A percentile compares a stretch with the other conserved stretches of the same genome.
Evolutionary conservation across 2,329 filamentous ascomycete genomes (phyloP).

Genomic region (Fusarium sp.): DNA sequence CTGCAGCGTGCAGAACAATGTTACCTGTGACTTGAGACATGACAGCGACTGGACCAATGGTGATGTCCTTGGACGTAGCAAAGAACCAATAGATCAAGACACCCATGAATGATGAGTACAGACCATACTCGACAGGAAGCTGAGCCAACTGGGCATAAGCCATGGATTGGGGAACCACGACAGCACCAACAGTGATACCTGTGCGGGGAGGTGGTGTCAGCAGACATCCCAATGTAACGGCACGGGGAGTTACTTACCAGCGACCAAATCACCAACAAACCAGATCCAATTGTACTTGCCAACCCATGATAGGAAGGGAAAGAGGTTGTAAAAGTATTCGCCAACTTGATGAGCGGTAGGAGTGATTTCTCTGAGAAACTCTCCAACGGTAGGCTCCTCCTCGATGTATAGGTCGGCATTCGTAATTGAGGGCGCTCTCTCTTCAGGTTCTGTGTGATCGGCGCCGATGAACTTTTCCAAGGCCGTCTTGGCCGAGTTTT

Average conservation of each 20-base stretch:
- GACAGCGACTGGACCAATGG: slow-evolving; percentile 74
- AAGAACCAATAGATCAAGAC: slow-evolving; percentile 98
- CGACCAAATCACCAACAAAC: slow-evolving; percentile 60
- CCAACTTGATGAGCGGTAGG: slow-evolving; percentile 48
- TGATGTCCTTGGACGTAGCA: slow-evolving; percentile 92
- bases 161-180: slow-evolving; percentile 67
- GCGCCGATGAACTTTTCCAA: slow-evolving; percentile 50
- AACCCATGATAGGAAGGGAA: slow-evolving; percentile 63
- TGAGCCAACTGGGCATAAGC: slow-evolving; percentile 62
- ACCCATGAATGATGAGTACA: slow-evolving; percentile 89
- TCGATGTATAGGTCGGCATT: slow-evolving; percentile 55
- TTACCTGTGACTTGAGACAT: slow-evolving; percentile 65
- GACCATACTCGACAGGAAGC: slow-evolving; percentile 61
- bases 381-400: slow-evolving; percentile 55
- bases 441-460: slow-evolving; percentile 48
- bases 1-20: slow-evolving; percentile 56
- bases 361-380: slow-evolving; percentile 54
- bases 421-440: slow-evolving; percentile 50
- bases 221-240: neutral
- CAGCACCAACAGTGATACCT: slow-evolving; percentile 61
- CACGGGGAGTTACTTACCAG: slow-evolving; percentile 48
- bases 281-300: slow-evolving; percentile 61
- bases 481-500: slow-evolving; percentile 40
- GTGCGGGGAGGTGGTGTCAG: slow-evolving; percentile 35
- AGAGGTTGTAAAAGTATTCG: slow-evolving; percentile 55